These are phyloP conservation scores for Poa annua DNA, from an alignment of 176 grass and related monocot genomes.

Conservation along the genomic window DNA sequence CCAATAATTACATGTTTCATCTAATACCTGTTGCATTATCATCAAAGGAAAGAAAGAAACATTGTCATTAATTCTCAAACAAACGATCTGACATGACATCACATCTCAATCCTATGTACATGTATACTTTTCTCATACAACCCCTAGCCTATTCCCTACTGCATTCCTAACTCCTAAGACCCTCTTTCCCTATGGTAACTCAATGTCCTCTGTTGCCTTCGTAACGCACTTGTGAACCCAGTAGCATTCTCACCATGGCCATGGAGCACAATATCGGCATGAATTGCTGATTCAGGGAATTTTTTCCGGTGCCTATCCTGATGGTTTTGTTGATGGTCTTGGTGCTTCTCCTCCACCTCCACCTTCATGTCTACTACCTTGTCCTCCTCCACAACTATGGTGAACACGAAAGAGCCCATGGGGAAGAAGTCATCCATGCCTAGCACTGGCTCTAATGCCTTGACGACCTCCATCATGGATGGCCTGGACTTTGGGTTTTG, in stretches of 20 bases:
- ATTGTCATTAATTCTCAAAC: neutral
- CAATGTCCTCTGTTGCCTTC: constrained; percentile 36
- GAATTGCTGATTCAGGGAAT: constrained; percentile 65
- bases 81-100: constrained; percentile 34
- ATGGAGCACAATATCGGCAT: constrained; percentile 49
- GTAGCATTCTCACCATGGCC: constrained; percentile 2
- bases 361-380: constrained; percentile 50
- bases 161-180: constrained; percentile 41
- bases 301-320: constrained; percentile 59
- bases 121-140: neutral
- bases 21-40: neutral
- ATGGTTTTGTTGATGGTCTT: constrained; percentile 45
- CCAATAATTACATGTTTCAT: constrained; percentile 17
- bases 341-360: constrained; percentile 37
- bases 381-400: constrained; percentile 53
- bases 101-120: constrained; percentile 43
- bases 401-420: constrained; percentile 57
- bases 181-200: constrained; percentile 55
- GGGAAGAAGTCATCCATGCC: constrained; percentile 61
- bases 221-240: constrained; percentile 26
- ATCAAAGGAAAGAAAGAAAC: constrained; percentile 15
- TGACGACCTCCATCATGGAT: constrained; percentile 68
- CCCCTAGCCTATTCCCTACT: neutral
- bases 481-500: constrained; percentile 72
- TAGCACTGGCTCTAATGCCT: constrained; percentile 59